Conservation (phyloP, 2,329 filamentous ascomycete species). For the Colletotrichum sp. region DNA sequence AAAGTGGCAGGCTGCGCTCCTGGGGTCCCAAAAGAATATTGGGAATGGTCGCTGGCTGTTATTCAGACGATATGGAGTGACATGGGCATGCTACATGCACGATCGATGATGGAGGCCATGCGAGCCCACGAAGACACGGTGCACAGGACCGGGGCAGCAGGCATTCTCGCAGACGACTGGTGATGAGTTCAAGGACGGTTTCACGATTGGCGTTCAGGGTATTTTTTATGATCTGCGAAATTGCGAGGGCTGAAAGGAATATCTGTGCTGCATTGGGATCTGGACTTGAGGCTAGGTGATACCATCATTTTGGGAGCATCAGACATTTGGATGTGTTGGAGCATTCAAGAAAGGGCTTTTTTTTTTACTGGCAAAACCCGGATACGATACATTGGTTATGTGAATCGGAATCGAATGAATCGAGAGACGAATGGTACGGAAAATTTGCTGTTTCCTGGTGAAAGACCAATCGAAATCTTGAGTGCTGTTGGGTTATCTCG, state of each 20-base stretch:
- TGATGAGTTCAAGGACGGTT: not conserved
- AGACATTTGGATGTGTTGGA: not conserved
- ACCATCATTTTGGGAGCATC: slow-evolving; percentile 1
- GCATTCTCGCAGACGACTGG: slow-evolving; percentile 20
- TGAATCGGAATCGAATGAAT: not conserved
- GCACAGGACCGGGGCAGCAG: slow-evolving; percentile 14
- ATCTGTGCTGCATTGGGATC: not conserved
- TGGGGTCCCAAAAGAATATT: slow-evolving; percentile 45
- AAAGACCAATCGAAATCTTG: not conserved
- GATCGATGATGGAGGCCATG: slow-evolving; percentile 48
- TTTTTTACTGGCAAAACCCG: not conserved
- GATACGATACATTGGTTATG: not conserved
- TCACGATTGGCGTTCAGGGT: not conserved
- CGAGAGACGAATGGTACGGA: not conserved
- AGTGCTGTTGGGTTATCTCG: not conserved
- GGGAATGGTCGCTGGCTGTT: slow-evolving; percentile 48
- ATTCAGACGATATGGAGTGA: slow-evolving; percentile 55
- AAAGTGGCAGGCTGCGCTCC: slow-evolving; percentile 52
- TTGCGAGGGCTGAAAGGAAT: not conserved
- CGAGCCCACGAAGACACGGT: slow-evolving; percentile 25
- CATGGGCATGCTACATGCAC: slow-evolving; percentile 57
- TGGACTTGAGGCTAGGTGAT: not conserved
- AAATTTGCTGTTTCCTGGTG: not conserved
- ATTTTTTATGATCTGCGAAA: not conserved
- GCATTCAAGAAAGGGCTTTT: not conserved